Conservation (phyloP, 495 filamentous ascomycete genomes). For the Talaromyces liani region DNA sequence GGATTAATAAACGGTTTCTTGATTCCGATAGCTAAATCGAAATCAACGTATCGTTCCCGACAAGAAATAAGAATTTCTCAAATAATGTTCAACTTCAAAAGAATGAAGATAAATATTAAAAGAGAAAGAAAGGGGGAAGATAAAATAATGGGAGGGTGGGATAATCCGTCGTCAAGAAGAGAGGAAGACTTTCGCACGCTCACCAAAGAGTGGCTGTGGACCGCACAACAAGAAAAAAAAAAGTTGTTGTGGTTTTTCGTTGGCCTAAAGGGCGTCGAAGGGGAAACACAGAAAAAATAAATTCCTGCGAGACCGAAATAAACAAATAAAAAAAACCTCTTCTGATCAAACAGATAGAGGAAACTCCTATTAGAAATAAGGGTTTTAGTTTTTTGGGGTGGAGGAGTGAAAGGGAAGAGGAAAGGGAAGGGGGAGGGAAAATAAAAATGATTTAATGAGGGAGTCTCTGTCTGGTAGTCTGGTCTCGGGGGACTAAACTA, state of each 20-base stretch:
- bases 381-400: not conserved
- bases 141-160: not conserved
- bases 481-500: not conserved
- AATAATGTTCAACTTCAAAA: constrained; percentile 2
- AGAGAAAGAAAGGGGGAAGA: constrained; percentile 6
- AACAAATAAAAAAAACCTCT: constrained; percentile 4
- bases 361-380: not conserved
- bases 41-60: constrained; percentile 5
- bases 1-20: constrained; percentile 12
- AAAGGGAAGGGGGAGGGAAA: not conserved
- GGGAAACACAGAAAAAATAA: not conserved
- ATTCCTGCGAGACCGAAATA: not conserved
- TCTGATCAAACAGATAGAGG: constrained; percentile 5
- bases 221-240: constrained; percentile 2
- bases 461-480: not conserved
- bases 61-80: not conserved
- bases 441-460: constrained; percentile 1
- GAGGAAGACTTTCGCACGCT: not conserved
- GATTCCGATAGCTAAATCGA: constrained; percentile 13
- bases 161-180: not conserved
- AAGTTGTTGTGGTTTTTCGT: not conserved
- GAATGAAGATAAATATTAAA: constrained; percentile 6
- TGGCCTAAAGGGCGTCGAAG: not conserved
- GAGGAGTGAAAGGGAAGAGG: not conserved
- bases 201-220: constrained; percentile 1